phyloP scores from a whole-genome alignment of 2,329 filamentous ascomycete genomes.

The Neopestalotiopsis sp. region DNA sequence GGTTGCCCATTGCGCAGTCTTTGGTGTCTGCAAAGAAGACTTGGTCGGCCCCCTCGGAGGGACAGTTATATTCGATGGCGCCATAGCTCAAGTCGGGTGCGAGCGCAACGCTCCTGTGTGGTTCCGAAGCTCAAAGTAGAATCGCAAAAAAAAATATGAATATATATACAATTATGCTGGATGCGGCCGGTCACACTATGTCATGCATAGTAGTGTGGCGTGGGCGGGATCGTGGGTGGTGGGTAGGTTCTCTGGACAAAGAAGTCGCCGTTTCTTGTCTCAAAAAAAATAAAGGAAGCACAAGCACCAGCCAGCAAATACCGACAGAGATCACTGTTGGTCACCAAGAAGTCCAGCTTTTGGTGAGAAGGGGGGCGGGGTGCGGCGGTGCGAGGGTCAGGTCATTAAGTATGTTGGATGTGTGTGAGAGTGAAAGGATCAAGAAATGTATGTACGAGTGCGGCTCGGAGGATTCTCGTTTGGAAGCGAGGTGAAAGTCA shows the following conservation, averaged over 20 bases:
- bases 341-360: constrained; percentile 20
- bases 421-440: background rate
- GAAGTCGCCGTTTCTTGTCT: background rate
- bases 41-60: constrained; percentile 42
- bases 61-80: constrained; percentile 54
- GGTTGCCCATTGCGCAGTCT: constrained; percentile 74
- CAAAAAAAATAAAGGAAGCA: background rate
- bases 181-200: constrained; percentile 11
- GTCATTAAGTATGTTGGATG: background rate
- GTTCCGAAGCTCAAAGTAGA: background rate
- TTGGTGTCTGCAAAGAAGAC: constrained; percentile 38
- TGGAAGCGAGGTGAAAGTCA: background rate
- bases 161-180: constrained; percentile 9
- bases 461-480: background rate
- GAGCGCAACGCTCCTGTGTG: background rate
- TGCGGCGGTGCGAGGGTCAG: background rate
- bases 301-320: background rate
- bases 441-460: background rate
- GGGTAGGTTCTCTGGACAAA: constrained; percentile 1
- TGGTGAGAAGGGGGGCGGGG: background rate
- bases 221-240: background rate
- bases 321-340: background rate
- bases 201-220: constrained; percentile 15
- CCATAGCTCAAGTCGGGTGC: constrained; percentile 45
- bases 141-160: background rate